Evolutionary conservation across 805 yeast species (phyloP), one percentile per base, ranked within the genome.

Genomic region (Candida bentonensis): DNA sequence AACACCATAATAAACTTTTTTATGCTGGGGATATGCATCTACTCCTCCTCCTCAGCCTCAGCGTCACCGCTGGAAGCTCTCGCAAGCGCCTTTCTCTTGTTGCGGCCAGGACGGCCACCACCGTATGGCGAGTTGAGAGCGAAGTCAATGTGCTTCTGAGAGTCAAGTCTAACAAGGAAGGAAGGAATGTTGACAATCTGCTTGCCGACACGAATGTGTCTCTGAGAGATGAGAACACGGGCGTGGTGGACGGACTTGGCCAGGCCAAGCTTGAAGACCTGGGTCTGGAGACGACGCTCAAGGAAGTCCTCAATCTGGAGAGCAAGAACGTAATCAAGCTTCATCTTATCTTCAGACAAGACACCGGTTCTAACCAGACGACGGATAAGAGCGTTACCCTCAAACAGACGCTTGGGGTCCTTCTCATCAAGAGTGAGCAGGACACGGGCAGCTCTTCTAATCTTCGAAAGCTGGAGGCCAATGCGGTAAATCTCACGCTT

Each of bases 91-190:
- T 78, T 85, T 82, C 97, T 86, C 82, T 92, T 94, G 67, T 86
- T 95, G 81, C 98, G 92, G 72, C 98, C 98, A 62, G 98, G 94
- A 79, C 98, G 89, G 63, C 96, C 98, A 76, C 98, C 98, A 73
- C 98, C 98, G 88, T 85, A 89, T 72, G 98, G 98, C 60, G 98
- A 92, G 71, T 85, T 86, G 69, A 92, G 82, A 64, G 98, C 94
- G 65, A 89, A 92, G 81, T 92, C 97, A 74, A 92, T 86, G 87
- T 92, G 97, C 84, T 92, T 92, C 77, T 92, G 98, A 59, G 98
- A 88, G 78, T 92, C 98, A 69, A 92, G 83, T 79, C 98, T 94
- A 57, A 92, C 98, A 82, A 88, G 83, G 89, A 92, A 92, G 58
- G 97, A 89, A 73, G 98, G 97, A 60, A 92, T 83, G 78, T 79